Evolutionary conservation across 176 grass and related monocot genomes (phyloP).

Genomic region (Cenchrus fungigraminus): DNA sequence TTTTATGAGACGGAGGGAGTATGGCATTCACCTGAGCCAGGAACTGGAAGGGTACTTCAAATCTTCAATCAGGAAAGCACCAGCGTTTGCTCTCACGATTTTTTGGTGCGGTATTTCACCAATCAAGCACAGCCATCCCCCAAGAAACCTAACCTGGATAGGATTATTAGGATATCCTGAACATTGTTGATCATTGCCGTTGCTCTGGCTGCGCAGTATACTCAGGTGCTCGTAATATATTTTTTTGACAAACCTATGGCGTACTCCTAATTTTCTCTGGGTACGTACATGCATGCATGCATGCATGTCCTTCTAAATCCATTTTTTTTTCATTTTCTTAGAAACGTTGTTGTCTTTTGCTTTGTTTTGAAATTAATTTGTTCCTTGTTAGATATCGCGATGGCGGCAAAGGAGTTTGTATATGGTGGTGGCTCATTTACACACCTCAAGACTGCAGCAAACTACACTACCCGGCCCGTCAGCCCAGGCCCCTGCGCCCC

Average conservation of each 20-base stretch:
- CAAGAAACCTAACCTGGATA: not conserved
- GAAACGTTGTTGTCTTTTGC: not conserved
- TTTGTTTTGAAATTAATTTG: not conserved
- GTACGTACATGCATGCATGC: no score
- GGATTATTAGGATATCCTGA: not conserved
- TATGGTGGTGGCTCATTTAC: not conserved
- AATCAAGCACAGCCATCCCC: not conserved
- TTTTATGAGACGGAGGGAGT: no score
- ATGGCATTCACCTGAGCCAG: not conserved
- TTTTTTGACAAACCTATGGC: no score
- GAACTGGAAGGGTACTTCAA: no score
- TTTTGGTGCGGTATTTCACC: not conserved
- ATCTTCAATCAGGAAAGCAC: not conserved
- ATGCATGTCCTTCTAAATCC: not conserved
- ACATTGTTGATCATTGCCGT: not conserved
- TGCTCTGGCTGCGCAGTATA: not conserved
- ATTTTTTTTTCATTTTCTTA: not conserved
- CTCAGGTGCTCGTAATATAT: constrained; percentile 1
- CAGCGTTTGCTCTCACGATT: not conserved
- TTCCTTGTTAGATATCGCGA: not conserved
- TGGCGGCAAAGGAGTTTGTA: not conserved
- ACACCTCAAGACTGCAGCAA: not conserved
- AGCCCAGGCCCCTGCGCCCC: not conserved
- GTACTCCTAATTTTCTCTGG: no score
- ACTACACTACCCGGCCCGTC: no score